Percentiles rank a stretch among this genome's conserved stretches.
Evolutionary conservation across 164 flowering plant genomes (phyloP).

Genomic region (Houttuynia cordata): DNA sequence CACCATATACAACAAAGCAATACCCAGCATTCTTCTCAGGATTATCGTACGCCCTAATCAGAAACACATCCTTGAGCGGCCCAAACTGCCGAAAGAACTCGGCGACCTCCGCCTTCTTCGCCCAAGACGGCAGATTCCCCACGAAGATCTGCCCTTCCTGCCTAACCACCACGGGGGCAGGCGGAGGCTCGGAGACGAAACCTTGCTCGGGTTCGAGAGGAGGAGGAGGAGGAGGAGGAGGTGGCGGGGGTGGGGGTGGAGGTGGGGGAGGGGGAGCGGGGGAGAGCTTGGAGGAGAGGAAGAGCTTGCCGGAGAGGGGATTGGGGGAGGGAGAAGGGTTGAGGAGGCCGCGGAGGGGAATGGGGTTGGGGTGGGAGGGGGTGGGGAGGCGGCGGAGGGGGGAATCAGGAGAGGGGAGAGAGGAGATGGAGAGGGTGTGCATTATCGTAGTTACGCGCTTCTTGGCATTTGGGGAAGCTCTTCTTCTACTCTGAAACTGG

Average conservation of each 20-base stretch:
- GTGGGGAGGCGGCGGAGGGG: constrained; percentile 20
- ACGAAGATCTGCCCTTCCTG: constrained; percentile 78
- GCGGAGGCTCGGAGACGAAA: background rate
- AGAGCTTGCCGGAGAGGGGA: constrained; percentile 37
- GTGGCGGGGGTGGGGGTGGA: too few relatives aligned
- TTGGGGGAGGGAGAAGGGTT: constrained; percentile 8
- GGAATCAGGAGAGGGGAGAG: constrained; percentile 10
- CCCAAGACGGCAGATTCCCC: constrained; percentile 85
- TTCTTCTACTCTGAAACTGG: too few relatives aligned
- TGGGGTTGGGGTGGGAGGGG: constrained; percentile 10
- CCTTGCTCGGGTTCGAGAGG: too few relatives aligned
- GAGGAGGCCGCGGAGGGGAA: constrained; percentile 34
- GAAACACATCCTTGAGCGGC: constrained; percentile 62
- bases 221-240: constrained; percentile 6
- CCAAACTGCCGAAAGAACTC: constrained; percentile 92
- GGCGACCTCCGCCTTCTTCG: constrained; percentile 53
- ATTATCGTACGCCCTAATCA: constrained; percentile 66
- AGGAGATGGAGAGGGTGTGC: background rate
- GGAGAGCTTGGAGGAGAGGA: constrained; percentile 54
- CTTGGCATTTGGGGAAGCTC: too few relatives aligned
- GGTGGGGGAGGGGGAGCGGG: constrained; percentile 18
- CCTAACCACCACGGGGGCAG: constrained; percentile 27
- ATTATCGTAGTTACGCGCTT: too few relatives aligned
- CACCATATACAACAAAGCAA: constrained; percentile 70
- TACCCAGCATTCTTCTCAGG: constrained; percentile 66